Evolutionary conservation across 805 yeast species (phyloP).

Genomic region (Starmerella potacharoeniae): DNA sequence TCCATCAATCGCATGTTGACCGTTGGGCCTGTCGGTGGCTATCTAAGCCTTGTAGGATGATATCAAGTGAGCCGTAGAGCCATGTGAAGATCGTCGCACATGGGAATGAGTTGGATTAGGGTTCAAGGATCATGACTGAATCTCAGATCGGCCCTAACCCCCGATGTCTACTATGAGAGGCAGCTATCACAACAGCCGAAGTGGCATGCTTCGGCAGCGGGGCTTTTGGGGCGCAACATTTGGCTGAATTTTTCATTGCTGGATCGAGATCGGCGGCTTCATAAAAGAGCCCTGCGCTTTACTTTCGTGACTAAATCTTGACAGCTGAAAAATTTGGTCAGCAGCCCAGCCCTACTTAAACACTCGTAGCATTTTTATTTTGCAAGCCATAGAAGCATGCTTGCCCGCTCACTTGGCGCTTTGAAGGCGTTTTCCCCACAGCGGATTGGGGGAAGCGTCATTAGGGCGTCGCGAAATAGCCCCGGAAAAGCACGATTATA

Average conservation of each 20-base stretch:
- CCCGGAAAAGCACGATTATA: constrained; percentile 18
- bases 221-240: background rate
- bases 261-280: background rate
- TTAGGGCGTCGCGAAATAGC: constrained; percentile 17
- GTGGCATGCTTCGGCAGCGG: background rate
- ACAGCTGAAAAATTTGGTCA: background rate
- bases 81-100: background rate
- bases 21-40: too few relatives aligned
- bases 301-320: background rate
- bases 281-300: background rate
- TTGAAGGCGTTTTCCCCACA: constrained; percentile 10
- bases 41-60: too few relatives aligned
- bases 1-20: too few relatives aligned
- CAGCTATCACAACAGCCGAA: too few relatives aligned
- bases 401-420: constrained; percentile 13
- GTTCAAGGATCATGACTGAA: background rate
- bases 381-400: constrained; percentile 4
- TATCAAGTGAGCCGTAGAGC: background rate
- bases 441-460: constrained; percentile 7
- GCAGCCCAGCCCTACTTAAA: constrained; percentile 5
- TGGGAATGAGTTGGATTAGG: background rate
- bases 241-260: background rate
- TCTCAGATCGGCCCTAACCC: constrained; percentile 1
- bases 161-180: background rate
- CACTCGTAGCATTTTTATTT: background rate